A percentile compares a stretch with the other conserved stretches of the same genome.
phyloP scores from a whole-genome alignment of 2,329 filamentous ascomycete genomes.

The Neurospora sp. region DNA sequence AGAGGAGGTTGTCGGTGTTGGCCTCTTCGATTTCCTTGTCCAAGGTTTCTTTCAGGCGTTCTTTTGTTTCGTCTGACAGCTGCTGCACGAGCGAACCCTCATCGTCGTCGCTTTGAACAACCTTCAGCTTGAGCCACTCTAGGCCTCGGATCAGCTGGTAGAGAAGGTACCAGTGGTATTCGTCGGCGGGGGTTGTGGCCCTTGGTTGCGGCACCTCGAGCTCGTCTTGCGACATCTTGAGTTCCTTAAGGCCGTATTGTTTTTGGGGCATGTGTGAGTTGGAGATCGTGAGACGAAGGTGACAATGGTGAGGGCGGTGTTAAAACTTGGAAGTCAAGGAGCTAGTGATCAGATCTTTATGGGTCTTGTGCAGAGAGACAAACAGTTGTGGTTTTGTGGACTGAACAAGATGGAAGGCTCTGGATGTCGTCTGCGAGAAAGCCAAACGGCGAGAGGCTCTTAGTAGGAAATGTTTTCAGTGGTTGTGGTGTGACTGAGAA shows the following conservation, averaged over 20 bases:
- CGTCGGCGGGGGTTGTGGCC: background rate
- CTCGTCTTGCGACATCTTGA: background rate
- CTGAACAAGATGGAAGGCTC: background rate
- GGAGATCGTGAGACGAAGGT: background rate
- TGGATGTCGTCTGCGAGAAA: background rate
- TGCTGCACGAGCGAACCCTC: background rate
- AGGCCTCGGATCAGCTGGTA: background rate
- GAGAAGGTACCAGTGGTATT: background rate
- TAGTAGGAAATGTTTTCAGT: background rate
- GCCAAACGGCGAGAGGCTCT: background rate
- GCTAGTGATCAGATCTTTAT: background rate
- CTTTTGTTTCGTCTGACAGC: background rate
- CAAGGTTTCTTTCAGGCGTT: background rate
- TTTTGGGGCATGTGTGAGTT: background rate
- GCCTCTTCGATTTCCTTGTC: background rate
- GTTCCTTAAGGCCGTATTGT: background rate
- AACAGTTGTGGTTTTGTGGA: background rate
- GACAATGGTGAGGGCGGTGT: background rate
- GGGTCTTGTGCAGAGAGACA: background rate
- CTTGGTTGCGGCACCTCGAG: background rate
- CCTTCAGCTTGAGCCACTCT: background rate
- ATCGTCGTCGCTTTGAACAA: background rate
- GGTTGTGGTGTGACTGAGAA: background rate
- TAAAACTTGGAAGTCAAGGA: background rate
- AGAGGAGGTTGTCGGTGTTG: background rate